A percentile compares a stretch with the other conserved stretches of the same genome.
Evolutionary conservation across 805 yeast genomes (phyloP).

Genomic region (Ogataea nakhonphanomensis): DNA sequence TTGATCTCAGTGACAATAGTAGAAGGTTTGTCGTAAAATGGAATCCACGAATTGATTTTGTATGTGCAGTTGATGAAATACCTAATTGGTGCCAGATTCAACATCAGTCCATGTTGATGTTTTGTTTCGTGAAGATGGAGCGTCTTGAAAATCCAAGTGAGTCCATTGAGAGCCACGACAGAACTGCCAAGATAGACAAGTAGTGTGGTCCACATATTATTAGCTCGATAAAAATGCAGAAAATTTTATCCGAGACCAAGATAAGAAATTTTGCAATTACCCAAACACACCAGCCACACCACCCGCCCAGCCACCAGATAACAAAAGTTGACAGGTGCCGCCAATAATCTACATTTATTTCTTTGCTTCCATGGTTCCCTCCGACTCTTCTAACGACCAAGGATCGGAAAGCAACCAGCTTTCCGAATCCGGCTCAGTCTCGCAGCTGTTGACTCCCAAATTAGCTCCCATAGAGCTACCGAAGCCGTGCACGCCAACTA

Average conservation of each 20-base stretch:
- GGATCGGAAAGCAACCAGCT: conserved; percentile 1
- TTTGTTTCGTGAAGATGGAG: conserved; percentile 15
- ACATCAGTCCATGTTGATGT: conserved; percentile 12
- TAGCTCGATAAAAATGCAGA: neutral
- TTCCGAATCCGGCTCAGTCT: neutral
- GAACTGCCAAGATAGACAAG: neutral
- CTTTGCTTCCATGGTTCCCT: conserved; percentile 9
- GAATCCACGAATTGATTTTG: conserved; percentile 11
- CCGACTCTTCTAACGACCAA: conserved; percentile 5
- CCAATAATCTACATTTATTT: conserved; percentile 4
- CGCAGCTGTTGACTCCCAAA: conserved; percentile 13
- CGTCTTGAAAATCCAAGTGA: conserved; percentile 2
- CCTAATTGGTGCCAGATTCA: conserved; percentile 3
- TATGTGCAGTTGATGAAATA: conserved; percentile 12
- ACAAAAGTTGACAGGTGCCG: conserved; percentile 8
- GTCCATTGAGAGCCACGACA: conserved; percentile 1
- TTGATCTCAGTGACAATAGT: conserved; percentile 12
- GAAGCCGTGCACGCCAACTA: conserved; percentile 11
- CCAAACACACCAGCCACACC: conserved; percentile 1
- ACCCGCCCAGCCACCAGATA: conserved; percentile 10
- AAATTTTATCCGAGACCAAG: neutral
- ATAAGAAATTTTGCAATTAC: neutral
- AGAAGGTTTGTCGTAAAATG: conserved; percentile 1
- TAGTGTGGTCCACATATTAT: too few species aligned
- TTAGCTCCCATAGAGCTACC: conserved; percentile 9